These are phyloP conservation scores for Sphagnurus paluster DNA, from an alignment of 1,284 basidiomycete species.

Conservation along the genomic window DNA sequence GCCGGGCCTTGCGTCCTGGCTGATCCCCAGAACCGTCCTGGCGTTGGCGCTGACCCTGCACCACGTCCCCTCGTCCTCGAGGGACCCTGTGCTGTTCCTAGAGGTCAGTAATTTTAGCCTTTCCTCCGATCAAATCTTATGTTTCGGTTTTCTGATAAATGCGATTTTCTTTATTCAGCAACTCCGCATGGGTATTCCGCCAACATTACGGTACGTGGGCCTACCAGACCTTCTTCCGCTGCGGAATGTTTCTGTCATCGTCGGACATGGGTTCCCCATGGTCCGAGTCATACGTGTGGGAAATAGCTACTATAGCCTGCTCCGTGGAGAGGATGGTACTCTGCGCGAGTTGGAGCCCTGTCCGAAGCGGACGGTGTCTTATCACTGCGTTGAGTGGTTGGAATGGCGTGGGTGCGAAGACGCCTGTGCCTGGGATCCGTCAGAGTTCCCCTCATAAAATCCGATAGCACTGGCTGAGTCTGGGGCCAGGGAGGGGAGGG, in stretches of 20 bases:
- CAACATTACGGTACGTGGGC: constrained; percentile 52
- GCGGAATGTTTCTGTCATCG: constrained; percentile 42
- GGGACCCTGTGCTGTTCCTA: constrained; percentile 39
- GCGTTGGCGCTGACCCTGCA: constrained; percentile 55
- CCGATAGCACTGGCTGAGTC: background rate
- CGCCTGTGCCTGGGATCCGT: constrained; percentile 28
- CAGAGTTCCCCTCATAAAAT: constrained; percentile 16
- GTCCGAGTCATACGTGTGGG: constrained; percentile 56
- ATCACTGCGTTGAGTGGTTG: constrained; percentile 59
- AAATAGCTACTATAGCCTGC: constrained; percentile 55
- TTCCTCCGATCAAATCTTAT: background rate
- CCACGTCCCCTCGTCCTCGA: constrained; percentile 33
- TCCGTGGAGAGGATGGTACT: constrained; percentile 18
- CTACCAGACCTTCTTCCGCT: constrained; percentile 45
- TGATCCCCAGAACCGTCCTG: constrained; percentile 58
- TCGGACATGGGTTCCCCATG: constrained; percentile 61
- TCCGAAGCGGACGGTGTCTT: constrained; percentile 50
- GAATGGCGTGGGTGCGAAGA: constrained; percentile 60
- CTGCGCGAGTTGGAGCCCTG: constrained; percentile 50
- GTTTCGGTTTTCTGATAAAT: no score
- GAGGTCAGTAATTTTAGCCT: constrained; percentile 26
- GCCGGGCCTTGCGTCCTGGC: constrained; percentile 63
- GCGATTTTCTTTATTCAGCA: constrained; percentile 46
- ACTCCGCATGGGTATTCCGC: constrained; percentile 59
- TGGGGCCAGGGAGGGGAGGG: no score